Conservation (phyloP, 768 basidiomycete genomes). For the Trametes maxima region DNA sequence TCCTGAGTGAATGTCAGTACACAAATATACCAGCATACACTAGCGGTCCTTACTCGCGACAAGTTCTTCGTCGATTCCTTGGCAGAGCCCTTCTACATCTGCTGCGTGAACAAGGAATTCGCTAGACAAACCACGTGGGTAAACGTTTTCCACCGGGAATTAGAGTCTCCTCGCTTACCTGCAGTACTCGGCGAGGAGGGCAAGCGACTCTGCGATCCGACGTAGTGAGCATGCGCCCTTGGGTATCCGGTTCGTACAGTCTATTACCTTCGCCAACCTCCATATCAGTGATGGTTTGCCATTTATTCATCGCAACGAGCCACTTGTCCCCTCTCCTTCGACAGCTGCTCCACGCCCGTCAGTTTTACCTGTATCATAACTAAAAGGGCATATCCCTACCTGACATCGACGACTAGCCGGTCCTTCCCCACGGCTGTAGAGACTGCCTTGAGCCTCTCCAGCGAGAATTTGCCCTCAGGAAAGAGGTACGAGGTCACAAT, state of each 20-base stretch:
- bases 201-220: constrained; percentile 68
- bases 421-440: constrained; percentile 74
- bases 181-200: constrained; percentile 77
- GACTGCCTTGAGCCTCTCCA: constrained; percentile 66
- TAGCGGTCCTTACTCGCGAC: constrained; percentile 60
- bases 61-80: constrained; percentile 91
- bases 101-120: constrained; percentile 97
- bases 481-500: constrained; percentile 99
- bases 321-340: constrained; percentile 74
- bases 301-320: constrained; percentile 98
- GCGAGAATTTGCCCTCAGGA: constrained; percentile 76
- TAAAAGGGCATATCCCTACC: constrained; percentile 47
- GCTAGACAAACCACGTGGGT: constrained; percentile 32
- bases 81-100: constrained; percentile 97
- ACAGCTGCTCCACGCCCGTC: constrained; percentile 58
- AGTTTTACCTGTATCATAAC: not conserved
- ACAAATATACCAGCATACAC: too few relatives aligned
- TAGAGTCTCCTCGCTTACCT: constrained; percentile 50
- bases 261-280: constrained; percentile 75
- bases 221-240: not conserved
- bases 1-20: constrained; percentile 44
- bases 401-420: constrained; percentile 91
- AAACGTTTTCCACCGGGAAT: constrained; percentile 33
- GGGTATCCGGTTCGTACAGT: too few relatives aligned
- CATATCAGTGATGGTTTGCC: constrained; percentile 96